Percentiles rank a stretch among this genome's conserved stretches.
Evolutionary conservation across 352 stramenopile genomes (phyloP).

Genomic region (Phytophthora sansomeana): DNA sequence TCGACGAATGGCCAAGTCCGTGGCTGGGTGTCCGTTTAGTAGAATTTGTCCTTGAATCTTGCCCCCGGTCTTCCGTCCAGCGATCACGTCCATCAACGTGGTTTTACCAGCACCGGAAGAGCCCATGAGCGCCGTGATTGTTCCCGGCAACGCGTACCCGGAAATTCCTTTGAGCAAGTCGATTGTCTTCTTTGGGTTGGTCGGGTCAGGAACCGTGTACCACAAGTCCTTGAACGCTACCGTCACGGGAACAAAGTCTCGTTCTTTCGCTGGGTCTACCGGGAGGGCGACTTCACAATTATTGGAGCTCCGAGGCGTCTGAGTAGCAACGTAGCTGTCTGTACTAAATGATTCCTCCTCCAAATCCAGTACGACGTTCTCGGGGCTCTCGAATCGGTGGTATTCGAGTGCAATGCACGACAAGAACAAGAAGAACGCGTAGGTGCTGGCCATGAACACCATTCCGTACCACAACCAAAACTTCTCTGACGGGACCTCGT

Average conservation of each 20-base stretch:
- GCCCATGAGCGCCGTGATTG: constrained; percentile 73
- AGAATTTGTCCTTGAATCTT: constrained; percentile 85
- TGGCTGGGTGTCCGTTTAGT: constrained; percentile 88
- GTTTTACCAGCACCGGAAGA: constrained; percentile 90
- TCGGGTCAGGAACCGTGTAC: constrained; percentile 50
- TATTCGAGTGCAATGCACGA: constrained; percentile 38
- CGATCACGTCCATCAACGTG: constrained; percentile 95
- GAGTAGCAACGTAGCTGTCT: constrained; percentile 24
- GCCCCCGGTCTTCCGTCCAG: constrained; percentile 91
- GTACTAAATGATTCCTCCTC: not conserved
- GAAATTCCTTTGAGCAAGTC: constrained; percentile 62
- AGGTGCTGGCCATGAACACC: too few relatives aligned
- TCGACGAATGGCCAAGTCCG: constrained; percentile 52
- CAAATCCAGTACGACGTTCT: constrained; percentile 35
- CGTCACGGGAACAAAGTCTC: constrained; percentile 44
- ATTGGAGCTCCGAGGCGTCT: not conserved
- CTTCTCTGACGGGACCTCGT: constrained; percentile 31
- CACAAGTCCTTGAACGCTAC: constrained; percentile 56
- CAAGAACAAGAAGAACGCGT: constrained; percentile 35
- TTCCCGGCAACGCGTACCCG: constrained; percentile 52
- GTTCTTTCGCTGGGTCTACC: constrained; percentile 1
- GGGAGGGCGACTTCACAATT: constrained; percentile 3
- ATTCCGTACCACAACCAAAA: constrained; percentile 21
- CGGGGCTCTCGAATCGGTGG: constrained; percentile 21
- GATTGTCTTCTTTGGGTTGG: constrained; percentile 35